These are phyloP conservation scores for Pholiota adiposa DNA, from an alignment of 1,284 basidiomycete genomes.

Conservation along the genomic window DNA sequence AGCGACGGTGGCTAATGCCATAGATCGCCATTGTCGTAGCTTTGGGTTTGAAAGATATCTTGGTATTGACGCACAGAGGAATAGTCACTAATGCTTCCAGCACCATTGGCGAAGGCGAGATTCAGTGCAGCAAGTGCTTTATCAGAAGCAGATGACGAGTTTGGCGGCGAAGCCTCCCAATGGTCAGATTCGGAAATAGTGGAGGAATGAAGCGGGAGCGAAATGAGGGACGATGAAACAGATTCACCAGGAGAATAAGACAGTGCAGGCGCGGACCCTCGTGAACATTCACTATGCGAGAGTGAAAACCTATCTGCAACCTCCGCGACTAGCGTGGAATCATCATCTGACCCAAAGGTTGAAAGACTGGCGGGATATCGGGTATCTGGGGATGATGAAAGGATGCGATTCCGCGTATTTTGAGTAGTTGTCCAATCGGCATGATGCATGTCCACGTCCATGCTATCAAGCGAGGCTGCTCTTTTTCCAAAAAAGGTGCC, in stretches of 20 bases:
- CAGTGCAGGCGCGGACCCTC: constrained; percentile 10
- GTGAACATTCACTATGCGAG: not conserved
- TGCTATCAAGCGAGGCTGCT: constrained; percentile 17
- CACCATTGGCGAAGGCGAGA: constrained; percentile 70
- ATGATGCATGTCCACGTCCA: constrained; percentile 20
- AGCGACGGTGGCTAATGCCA: constrained; percentile 50
- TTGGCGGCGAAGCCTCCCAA: constrained; percentile 11
- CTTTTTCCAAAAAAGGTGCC: constrained; percentile 12
- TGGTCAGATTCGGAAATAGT: constrained; percentile 7
- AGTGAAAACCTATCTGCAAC: not conserved
- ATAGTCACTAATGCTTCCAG: constrained; percentile 70
- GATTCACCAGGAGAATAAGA: constrained; percentile 13
- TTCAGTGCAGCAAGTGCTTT: constrained; percentile 66
- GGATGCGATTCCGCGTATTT: constrained; percentile 4
- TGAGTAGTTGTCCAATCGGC: constrained; percentile 3
- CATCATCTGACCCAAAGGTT: constrained; percentile 1
- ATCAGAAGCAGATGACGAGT: constrained; percentile 48
- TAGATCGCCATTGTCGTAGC: constrained; percentile 60
- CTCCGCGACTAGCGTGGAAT: not conserved
- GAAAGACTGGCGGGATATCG: constrained; percentile 3
- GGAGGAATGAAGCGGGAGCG: constrained; percentile 24
- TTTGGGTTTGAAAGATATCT: constrained; percentile 41
- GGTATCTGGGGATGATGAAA: constrained; percentile 8
- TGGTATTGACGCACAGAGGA: constrained; percentile 51
- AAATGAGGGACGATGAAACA: constrained; percentile 24